Evolutionary conservation across 768 basidiomycete genomes (phyloP).

Genomic region (Lyophyllum decastes): DNA sequence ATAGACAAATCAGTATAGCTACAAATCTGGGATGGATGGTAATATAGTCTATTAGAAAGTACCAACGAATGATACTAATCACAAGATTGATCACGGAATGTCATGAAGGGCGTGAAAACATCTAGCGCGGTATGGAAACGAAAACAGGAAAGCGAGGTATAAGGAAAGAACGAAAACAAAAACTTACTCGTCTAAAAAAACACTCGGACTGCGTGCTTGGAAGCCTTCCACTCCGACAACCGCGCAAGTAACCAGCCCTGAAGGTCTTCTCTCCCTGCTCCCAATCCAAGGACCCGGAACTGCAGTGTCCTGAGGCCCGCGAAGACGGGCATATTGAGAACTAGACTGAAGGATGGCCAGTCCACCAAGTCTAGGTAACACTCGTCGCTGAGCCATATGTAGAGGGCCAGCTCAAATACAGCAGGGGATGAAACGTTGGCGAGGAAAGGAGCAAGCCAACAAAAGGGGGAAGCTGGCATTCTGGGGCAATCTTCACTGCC

Average conservation of each 20-base stretch:
- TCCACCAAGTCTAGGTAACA: slow-evolving; percentile 31
- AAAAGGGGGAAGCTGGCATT: not conserved
- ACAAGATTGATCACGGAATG: not conserved
- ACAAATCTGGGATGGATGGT: not conserved
- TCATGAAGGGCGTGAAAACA: not conserved
- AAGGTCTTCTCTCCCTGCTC: slow-evolving; percentile 24
- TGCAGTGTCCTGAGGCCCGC: slow-evolving; percentile 16
- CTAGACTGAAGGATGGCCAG: slow-evolving; percentile 26
- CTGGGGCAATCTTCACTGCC: not conserved
- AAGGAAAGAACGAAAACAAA: not conserved
- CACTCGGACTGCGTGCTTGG: not conserved
- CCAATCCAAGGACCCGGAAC: slow-evolving; percentile 34
- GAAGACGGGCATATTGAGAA: slow-evolving; percentile 19
- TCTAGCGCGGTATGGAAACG: not conserved
- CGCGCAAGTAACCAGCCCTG: slow-evolving; percentile 27
- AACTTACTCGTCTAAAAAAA: not conserved
- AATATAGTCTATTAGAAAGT: not conserved
- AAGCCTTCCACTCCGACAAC: slow-evolving; percentile 11
- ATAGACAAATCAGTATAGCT: not conserved
- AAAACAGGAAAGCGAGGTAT: not conserved
- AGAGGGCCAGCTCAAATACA: slow-evolving; percentile 23
- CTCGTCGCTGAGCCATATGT: slow-evolving; percentile 36
- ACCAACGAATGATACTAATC: not conserved
- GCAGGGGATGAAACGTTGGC: slow-evolving; percentile 10
- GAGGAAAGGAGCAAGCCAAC: slow-evolving; percentile 1